A percentile compares a stretch with the other conserved stretches of the same genome.
Conservation (phyloP, 1,284 basidiomycete genomes). For the Xerocomus nothofagi region DNA sequence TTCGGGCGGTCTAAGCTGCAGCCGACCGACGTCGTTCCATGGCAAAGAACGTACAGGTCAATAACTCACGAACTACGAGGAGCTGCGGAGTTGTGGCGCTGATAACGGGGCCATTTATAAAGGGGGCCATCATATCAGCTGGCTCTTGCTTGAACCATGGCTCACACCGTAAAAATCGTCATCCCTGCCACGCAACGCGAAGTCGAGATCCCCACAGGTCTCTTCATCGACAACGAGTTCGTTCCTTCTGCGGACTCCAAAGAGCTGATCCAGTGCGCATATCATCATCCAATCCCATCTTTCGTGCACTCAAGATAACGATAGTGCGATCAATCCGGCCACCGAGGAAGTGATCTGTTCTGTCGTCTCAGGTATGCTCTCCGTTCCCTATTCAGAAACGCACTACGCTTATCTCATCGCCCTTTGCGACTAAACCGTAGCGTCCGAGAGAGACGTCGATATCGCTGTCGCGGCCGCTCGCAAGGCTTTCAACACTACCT, state of each 20-base stretch:
- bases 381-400: not conserved
- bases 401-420: conserved; percentile 13
- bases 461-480: conserved; percentile 82
- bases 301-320: conserved; percentile 11
- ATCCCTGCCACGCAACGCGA: conserved; percentile 47
- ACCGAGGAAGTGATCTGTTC: conserved; percentile 72
- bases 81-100: conserved; percentile 11
- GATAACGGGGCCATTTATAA: conserved; percentile 24
- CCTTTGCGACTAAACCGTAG: conserved; percentile 41
- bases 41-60: not conserved
- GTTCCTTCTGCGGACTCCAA: conserved; percentile 64
- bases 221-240: conserved; percentile 92
- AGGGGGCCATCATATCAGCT: not conserved
- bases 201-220: conserved; percentile 72
- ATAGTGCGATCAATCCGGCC: conserved; percentile 68
- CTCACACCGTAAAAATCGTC: conserved; percentile 38
- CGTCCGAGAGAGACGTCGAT: conserved; percentile 77
- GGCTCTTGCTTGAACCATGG: conserved; percentile 38
- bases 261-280: conserved; percentile 55
- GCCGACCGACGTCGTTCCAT: not conserved
- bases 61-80: no score
- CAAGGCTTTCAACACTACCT: conserved; percentile 81
- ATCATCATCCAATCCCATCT: conserved; percentile 7
- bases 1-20: not conserved
- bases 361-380: conserved; percentile 60